phyloP scores from a whole-genome alignment of 768 basidiomycete genomes.

The Serendipita sp. region DNA sequence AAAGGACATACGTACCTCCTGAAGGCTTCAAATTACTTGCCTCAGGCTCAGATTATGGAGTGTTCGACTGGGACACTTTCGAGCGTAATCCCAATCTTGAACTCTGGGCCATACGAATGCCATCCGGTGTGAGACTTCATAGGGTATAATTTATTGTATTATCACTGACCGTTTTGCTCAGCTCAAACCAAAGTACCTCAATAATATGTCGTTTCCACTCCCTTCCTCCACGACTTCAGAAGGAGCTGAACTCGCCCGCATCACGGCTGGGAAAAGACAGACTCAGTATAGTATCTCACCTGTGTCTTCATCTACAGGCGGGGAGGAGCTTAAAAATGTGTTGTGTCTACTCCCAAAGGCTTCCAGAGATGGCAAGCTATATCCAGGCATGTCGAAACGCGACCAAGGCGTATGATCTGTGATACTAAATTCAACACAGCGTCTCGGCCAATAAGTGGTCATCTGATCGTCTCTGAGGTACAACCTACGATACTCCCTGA shows the following conservation, averaged over 20 bases:
- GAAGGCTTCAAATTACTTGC: conserved; percentile 33
- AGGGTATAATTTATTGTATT: neutral
- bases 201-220: conserved; percentile 17
- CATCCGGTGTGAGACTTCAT: conserved; percentile 38
- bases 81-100: conserved; percentile 41
- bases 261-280: neutral
- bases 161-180: conserved; percentile 15
- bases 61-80: conserved; percentile 56
- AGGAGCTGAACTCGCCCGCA: neutral
- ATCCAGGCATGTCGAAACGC: conserved; percentile 29
- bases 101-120: conserved; percentile 55
- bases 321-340: conserved; percentile 46
- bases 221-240: neutral
- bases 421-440: neutral
- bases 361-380: conserved; percentile 42
- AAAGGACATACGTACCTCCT: conserved; percentile 44
- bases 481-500: neutral
- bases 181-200: conserved; percentile 52
- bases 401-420: neutral
- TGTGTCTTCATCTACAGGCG: conserved; percentile 22
- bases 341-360: conserved; percentile 51
- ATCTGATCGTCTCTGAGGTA: neutral
- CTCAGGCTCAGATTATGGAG: conserved; percentile 24
- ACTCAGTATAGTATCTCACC: neutral
- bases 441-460: neutral